These are phyloP conservation scores for Agapanthus africanus DNA, from an alignment of 106 monocot genomes.

Conservation along the genomic window DNA sequence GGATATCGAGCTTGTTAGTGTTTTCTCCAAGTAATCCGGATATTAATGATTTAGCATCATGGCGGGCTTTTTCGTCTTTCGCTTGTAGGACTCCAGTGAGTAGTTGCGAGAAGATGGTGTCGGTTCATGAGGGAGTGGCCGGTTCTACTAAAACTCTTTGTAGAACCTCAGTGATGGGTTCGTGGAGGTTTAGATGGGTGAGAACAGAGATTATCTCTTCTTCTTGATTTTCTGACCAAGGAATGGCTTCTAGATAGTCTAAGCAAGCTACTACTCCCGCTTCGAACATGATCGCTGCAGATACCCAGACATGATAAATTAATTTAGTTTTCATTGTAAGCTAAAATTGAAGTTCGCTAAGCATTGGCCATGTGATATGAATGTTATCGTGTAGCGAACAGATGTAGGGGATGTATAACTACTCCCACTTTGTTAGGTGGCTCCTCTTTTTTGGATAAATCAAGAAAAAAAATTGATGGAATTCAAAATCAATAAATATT, in stretches of 20 bases:
- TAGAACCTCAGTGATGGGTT: constrained; percentile 19
- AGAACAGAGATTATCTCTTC: constrained; percentile 29
- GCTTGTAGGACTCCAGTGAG: constrained; percentile 36
- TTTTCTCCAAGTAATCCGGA: constrained; percentile 26
- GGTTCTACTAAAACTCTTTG: constrained; percentile 36
- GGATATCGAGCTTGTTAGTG: constrained; percentile 13
- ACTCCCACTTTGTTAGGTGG: too few species aligned
- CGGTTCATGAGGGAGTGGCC: constrained; percentile 17
- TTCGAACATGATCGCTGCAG: constrained; percentile 51
- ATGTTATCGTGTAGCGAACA: too few species aligned
- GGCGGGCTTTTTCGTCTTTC: constrained; percentile 54
- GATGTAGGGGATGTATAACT: too few species aligned
- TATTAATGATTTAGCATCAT: constrained; percentile 44
- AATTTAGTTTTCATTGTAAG: too few species aligned
- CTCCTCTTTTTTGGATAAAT: too few species aligned
- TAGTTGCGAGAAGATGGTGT: constrained; percentile 26
- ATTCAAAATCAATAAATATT: too few species aligned
- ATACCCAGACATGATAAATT: constrained; percentile 23
- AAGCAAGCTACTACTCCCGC: constrained; percentile 40
- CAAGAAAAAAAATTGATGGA: too few species aligned
- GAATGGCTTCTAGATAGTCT: constrained; percentile 44
- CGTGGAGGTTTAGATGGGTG: constrained; percentile 15
- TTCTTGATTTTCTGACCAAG: constrained; percentile 62
- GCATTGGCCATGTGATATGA: too few species aligned
- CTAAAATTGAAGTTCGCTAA: too few species aligned